Base-by-base conservation (phyloP, 176 grass and related monocot genomes). In the Chloris gayana region DNA sequence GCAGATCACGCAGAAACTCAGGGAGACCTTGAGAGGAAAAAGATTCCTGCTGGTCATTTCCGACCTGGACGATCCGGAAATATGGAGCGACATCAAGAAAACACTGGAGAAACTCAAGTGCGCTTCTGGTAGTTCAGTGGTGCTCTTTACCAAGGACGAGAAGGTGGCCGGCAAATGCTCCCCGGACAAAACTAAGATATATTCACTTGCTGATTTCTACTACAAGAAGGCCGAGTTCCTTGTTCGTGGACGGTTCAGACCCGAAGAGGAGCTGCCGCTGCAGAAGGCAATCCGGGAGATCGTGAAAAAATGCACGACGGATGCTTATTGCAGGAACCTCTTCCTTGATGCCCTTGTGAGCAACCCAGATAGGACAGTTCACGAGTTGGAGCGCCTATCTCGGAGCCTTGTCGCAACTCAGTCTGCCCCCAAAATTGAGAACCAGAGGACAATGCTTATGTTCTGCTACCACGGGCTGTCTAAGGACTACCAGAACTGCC, bases 401-500 rank as follows among this genome's bases (percentile, higher is more conserved):
- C 15, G 17, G 29, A 59, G 54, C 33, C n/a, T 77, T 24, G 73
- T 15, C 17, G 6, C 73, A 6, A 12, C 6, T 6, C 31, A 3
- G 15, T 56, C 9, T 12, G 3, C 79, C 19, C 33, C 45, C 33
- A 9, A 32, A 33, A 33, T 72, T 1, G 18, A 13, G 25, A 15
- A 15, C 7, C 39, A 41, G 7, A 41, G 8, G 1, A 41, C 7
- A 41, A 41, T 41, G 39, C 39, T 41, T 9, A 41, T 41, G 39
- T 41, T 41, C 39, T 41, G 39, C 39, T 41, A 41, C 39, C 39
- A 41, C 6, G 39, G 39, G 39, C 9, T 41, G 39, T 41, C 21
- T 42, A 21, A 15, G 3, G 24, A 0, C 22, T 67, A 76, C 27
- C 9, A 85, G 73, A 45, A 53, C 33, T 78, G 82, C 75, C 61